phyloP scores from a whole-genome alignment of 1,284 basidiomycete genomes.

The Chalciporus piperatoides region DNA sequence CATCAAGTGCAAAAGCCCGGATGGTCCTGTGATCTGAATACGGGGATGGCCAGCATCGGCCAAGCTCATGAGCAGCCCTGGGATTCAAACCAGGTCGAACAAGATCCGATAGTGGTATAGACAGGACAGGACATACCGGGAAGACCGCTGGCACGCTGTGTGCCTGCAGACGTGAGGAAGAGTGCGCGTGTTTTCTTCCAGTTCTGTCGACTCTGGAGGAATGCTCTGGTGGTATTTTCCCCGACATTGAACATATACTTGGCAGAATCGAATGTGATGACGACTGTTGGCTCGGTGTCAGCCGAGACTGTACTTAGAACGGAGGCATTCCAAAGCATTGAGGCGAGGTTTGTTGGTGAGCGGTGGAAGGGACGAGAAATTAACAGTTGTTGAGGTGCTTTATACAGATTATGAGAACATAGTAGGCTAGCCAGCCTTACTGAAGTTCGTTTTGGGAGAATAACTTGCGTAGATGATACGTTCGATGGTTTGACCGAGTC shows the following conservation, averaged over 20 bases:
- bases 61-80: constrained; percentile 80
- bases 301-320: constrained; percentile 56
- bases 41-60: constrained; percentile 65
- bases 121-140: constrained; percentile 50
- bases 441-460: neutral
- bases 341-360: constrained; percentile 5
- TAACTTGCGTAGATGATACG: no score
- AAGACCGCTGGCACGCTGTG: constrained; percentile 63
- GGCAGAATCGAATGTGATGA: constrained; percentile 70
- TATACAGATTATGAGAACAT: constrained; percentile 32
- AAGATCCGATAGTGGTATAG: neutral
- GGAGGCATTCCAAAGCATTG: constrained; percentile 59
- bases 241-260: constrained; percentile 87
- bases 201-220: constrained; percentile 62
- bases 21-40: constrained; percentile 69
- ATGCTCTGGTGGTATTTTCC: constrained; percentile 75
- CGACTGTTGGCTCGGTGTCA: constrained; percentile 75
- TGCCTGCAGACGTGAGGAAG: constrained; percentile 68
- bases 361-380: constrained; percentile 20
- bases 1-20: constrained; percentile 65
- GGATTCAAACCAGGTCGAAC: neutral
- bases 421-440: constrained; percentile 28
- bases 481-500: no score
- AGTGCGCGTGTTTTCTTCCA: constrained; percentile 65
- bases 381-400: constrained; percentile 20